A percentile compares a stretch with the other conserved stretches of the same genome.
Evolutionary conservation across 352 stramenopile genomes (phyloP).

Genomic region (Pythium myriotylum): DNA sequence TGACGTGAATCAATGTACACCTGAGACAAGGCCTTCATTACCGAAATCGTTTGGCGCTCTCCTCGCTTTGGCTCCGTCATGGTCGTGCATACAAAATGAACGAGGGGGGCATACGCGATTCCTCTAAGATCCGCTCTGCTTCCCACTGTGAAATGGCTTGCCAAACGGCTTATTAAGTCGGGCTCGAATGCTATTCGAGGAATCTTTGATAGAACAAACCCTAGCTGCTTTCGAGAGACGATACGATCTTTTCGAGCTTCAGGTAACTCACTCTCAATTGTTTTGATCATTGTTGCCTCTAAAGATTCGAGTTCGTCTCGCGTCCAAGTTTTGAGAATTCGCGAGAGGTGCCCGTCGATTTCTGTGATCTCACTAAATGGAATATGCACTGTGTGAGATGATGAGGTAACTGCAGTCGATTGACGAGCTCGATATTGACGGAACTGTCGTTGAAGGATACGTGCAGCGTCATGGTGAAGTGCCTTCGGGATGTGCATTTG

Average conservation of each 20-base stretch:
- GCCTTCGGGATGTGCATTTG: slow-evolving; percentile 37
- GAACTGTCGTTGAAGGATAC: slow-evolving; percentile 26
- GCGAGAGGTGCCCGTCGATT: slow-evolving; percentile 40
- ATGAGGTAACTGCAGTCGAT: background rate
- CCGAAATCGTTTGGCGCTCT: slow-evolving; percentile 27
- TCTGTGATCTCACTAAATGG: slow-evolving; percentile 4
- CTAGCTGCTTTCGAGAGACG: slow-evolving; percentile 53
- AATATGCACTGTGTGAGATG: background rate
- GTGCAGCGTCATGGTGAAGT: slow-evolving; percentile 47
- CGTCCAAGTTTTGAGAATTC: slow-evolving; percentile 43
- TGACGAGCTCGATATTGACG: slow-evolving; percentile 19
- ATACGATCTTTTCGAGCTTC: slow-evolving; percentile 30
- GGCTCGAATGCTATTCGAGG: slow-evolving; percentile 46
- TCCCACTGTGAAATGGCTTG: slow-evolving; percentile 44
- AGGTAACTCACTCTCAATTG: slow-evolving; percentile 44
- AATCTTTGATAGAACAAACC: slow-evolving; percentile 53
- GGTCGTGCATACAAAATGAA: slow-evolving; percentile 52
- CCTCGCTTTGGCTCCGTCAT: slow-evolving; percentile 33
- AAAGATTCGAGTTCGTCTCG: slow-evolving; percentile 41
- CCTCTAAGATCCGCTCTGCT: slow-evolving; percentile 7
- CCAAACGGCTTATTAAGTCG: slow-evolving; percentile 39
- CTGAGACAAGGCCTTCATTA: slow-evolving; percentile 33
- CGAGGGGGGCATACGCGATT: slow-evolving; percentile 45
- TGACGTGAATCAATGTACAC: slow-evolving; percentile 38
- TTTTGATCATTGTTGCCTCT: slow-evolving; percentile 34